Base-by-base conservation (phyloP, 106 monocot genomes). In the Allium cepa region DNA sequence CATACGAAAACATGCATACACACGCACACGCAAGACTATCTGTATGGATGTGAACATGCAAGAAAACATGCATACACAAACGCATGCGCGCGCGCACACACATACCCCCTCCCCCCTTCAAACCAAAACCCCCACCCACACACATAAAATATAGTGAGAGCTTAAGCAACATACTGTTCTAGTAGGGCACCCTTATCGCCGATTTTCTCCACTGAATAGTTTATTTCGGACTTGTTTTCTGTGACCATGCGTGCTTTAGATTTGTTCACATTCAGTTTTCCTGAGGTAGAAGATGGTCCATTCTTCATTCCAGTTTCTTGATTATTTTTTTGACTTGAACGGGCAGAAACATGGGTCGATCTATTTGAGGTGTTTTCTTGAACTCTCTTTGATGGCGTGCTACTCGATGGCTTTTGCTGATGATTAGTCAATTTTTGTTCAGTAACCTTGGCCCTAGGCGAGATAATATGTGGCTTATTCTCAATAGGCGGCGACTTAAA, bases 201-300 rank as follows among this genome's bases (percentile, higher is more conserved):
- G 65, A 70, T 78, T 3, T 53, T 26, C 73, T 88, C 91, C 22
- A 70, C 78, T 46, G 87, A 87, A 74, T 76, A 82, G 69, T 87
- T 94, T 50, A 62, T 62, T 28, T 79, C 69, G 59, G 76, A 71
- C 74, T 79, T 91, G 52, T 90, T 84, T 63, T 91, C 85, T 11
- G 68, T 46, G 9, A 28, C 64, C 11, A 58, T 63, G 46, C 14
- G 61, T 18, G 73, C 17, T 59, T 68, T 78, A 59, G 73, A 57
- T 69, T 91, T 95, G 18, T 51, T 76, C 10, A 53, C 47, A 71
- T 95, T 91, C 56, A 36, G 13, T 28, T 79, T 83, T 57, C 72
- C 82, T 69, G 75, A 69, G 49, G 78, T 68, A 57, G 62, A 67
- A 67, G 78, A 71, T 68, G 70, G 15, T 57, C 56, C 83, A 36